Base-by-base conservation (phyloP, 2,329 filamentous ascomycete genomes). In the Plenodomus lindquistii region DNA sequence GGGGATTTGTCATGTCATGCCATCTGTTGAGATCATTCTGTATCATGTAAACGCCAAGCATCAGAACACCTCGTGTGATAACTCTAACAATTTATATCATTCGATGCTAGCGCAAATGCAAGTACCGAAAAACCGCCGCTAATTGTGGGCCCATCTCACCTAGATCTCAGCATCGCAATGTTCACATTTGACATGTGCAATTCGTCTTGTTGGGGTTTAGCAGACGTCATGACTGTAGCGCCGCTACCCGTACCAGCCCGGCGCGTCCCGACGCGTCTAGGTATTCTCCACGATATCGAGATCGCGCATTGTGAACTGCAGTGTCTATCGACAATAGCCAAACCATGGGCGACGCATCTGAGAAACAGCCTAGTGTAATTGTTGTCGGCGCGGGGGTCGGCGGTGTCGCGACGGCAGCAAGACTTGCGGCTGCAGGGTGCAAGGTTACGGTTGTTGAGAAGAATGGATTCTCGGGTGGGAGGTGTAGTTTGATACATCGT, bases 381-480 rank as follows among this genome's bases (percentile, higher is more conserved):
- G 54, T 67, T 37, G 46, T 68, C 79, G 86, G 87, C 54, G 86
- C 87, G 22, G 88, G 88, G 50, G 83, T 84, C 38, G 88, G 87
- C 42, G 87, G 87, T 49, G 82, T 89, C 36, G 81, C 85, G n/a
- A 84, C 84, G 1, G 85, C 88, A 47, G 87, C 87, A 2, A 83
- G 87, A 38, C 81, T 91, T 10, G 85, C 86, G 41, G 86, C 85
- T 64, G 81, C 86, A 2, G 88, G 87, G 34, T 85, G 86, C 67
- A 69, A 79, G 27, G 87, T 91, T n/a, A 90, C 86, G 0, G 85
- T 91, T 1, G 73, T 91, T n/a, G 88, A 91, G 71, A 90, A 90
- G 76, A 90, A 91, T 63, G 74, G 75, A 47, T 88, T 88, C 66
- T 85, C 84, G 0, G 88, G 88, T 38, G 88, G 88, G 3, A 78